These are phyloP conservation scores for Kodamaea restingae DNA, from an alignment of 805 yeast genomes.

Conservation along the genomic window DNA sequence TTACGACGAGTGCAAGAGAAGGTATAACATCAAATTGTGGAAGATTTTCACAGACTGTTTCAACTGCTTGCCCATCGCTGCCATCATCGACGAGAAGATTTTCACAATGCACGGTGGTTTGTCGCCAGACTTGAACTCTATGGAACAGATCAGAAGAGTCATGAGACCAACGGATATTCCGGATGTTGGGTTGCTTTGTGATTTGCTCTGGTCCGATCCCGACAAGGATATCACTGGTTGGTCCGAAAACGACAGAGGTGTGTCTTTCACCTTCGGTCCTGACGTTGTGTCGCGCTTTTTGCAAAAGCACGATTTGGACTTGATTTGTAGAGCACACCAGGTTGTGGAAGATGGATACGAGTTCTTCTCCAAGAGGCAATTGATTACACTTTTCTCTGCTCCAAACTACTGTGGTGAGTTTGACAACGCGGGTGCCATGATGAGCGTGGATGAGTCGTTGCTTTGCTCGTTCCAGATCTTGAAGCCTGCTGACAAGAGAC, in stretches of 20 bases:
- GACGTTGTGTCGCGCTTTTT: conserved; percentile 95
- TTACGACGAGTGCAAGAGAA: conserved; percentile 97
- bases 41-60: conserved; percentile 98
- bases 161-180: conserved; percentile 99
- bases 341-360: conserved; percentile 99
- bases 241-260: conserved; percentile 99
- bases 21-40: conserved; percentile 98
- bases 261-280: conserved; percentile 98
- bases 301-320: conserved; percentile 96
- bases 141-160: conserved; percentile 98
- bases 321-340: conserved; percentile 97
- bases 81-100: conserved; percentile 95
- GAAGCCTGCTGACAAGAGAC: conserved; percentile 97
- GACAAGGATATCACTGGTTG: conserved; percentile 98
- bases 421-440: conserved; percentile 99
- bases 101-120: conserved; percentile 99
- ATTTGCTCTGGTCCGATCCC: conserved; percentile 96
- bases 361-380: conserved; percentile 91
- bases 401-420: conserved; percentile 99
- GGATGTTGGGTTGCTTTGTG: conserved; percentile 94
- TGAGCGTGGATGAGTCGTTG: conserved; percentile 95
- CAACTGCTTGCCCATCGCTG: conserved; percentile 97
- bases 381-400: conserved; percentile 92
- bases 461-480: conserved; percentile 94
- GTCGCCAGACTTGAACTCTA: conserved; percentile 93